phyloP scores from a whole-genome alignment of 306 rosid species.

The Hippophae tibetana region DNA sequence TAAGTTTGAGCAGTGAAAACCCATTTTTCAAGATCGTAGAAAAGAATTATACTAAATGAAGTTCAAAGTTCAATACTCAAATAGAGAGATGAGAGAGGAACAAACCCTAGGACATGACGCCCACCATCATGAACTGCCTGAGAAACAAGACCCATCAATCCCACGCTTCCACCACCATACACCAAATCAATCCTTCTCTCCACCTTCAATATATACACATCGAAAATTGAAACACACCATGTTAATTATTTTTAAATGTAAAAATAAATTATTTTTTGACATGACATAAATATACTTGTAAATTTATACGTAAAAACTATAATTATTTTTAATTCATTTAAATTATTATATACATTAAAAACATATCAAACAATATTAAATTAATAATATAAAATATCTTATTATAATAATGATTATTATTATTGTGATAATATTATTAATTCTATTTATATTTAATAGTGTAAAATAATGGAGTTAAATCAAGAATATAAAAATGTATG shows the following conservation, averaged over 20 bases:
- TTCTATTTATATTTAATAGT: too few species aligned
- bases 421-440: too few species aligned
- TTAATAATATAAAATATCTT: too few species aligned
- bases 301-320: too few species aligned
- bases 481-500: too few species aligned
- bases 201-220: constrained; percentile 50
- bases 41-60: constrained; percentile 7
- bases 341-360: too few species aligned
- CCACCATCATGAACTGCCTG: constrained; percentile 99
- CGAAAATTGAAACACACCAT: constrained; percentile 31
- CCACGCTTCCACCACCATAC: constrained; percentile 99
- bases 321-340: too few species aligned
- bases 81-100: constrained; percentile 16
- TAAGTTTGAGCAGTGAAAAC: neutral
- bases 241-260: neutral
- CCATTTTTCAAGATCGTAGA: constrained; percentile 21
- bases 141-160: constrained; percentile 97
- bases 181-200: constrained; percentile 94
- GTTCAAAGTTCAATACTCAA: constrained; percentile 15
- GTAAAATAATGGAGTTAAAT: too few species aligned
- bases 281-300: neutral
- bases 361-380: too few species aligned
- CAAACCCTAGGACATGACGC: constrained; percentile 98
- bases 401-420: too few species aligned
- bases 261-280: neutral